Evolutionary conservation across 306 rosid species (phyloP).

Genomic region (Vigna unguiculata): DNA sequence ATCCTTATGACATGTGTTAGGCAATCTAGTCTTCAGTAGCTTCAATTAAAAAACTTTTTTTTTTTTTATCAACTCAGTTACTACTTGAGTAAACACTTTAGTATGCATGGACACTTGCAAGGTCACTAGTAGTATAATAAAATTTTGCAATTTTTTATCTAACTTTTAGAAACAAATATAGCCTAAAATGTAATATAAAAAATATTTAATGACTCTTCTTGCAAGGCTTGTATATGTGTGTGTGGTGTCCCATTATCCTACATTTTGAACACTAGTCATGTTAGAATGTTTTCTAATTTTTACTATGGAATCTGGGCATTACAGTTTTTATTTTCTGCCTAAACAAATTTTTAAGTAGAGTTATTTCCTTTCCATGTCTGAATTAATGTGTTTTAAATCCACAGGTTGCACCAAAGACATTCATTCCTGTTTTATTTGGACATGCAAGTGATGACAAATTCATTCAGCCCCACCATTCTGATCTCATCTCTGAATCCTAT

Average conservation of each 20-base stretch:
- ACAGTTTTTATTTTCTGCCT: conserved; percentile 25
- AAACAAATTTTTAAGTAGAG: conserved; percentile 18
- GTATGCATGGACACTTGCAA: not conserved
- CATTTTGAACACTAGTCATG: not conserved
- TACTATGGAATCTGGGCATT: conserved; percentile 13
- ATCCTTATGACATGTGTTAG: not conserved
- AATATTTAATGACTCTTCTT: not conserved
- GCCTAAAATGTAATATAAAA: not conserved
- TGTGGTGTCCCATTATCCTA: not conserved
- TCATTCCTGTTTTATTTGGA: conserved; percentile 94
- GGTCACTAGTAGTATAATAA: not conserved
- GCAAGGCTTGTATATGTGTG: not conserved
- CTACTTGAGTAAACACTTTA: not conserved
- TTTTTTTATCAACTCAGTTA: not conserved
- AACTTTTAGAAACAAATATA: not conserved
- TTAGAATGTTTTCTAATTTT: conserved; percentile 11
- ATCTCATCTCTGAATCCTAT: conserved; percentile 74
- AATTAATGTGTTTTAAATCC: conserved; percentile 42
- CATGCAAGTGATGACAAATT: conserved; percentile 93
- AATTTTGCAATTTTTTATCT: not conserved
- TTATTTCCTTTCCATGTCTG: conserved; percentile 33
- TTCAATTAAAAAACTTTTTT: not conserved
- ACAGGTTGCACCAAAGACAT: conserved; percentile 91
- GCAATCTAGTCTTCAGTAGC: not conserved
- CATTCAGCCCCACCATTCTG: conserved; percentile 87